Evolutionary conservation across 2,329 filamentous ascomycete species (phyloP).

Genomic region (Ophiostoma populinum): DNA sequence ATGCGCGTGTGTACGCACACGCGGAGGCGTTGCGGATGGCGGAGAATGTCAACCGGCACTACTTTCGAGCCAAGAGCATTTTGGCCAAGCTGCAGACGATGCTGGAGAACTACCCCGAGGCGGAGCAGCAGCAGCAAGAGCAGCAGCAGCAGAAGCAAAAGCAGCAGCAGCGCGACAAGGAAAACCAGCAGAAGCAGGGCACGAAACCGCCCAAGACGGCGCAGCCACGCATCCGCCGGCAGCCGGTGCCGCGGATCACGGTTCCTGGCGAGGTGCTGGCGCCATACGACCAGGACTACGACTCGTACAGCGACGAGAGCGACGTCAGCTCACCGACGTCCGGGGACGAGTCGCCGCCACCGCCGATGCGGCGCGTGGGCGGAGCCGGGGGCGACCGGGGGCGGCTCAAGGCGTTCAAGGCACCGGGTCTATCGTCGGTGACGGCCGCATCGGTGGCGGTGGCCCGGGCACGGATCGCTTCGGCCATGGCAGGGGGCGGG

Average conservation of each 20-base stretch:
- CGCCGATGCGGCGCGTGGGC: constrained; percentile 12
- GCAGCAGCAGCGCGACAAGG: constrained; percentile 36
- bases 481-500: background rate
- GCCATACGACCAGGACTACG: constrained; percentile 47
- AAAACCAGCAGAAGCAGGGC: constrained; percentile 33
- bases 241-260: constrained; percentile 38
- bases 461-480: background rate
- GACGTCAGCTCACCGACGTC: constrained; percentile 18
- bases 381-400: constrained; percentile 19
- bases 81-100: constrained; percentile 41
- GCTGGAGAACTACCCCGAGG: constrained; percentile 39
- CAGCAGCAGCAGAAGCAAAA: constrained; percentile 36
- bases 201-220: constrained; percentile 3
- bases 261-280: constrained; percentile 49
- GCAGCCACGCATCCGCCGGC: constrained; percentile 18
- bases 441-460: background rate
- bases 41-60: constrained; percentile 45
- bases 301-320: constrained; percentile 35
- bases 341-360: constrained; percentile 21
- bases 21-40: constrained; percentile 46
- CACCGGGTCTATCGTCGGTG: background rate
- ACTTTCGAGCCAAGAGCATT: constrained; percentile 40
- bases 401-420: constrained; percentile 32
- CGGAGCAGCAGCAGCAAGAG: constrained; percentile 33
- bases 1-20: constrained; percentile 38